Conservation (phyloP, 2,329 filamentous ascomycete genomes). For the Cadophora sp. region DNA sequence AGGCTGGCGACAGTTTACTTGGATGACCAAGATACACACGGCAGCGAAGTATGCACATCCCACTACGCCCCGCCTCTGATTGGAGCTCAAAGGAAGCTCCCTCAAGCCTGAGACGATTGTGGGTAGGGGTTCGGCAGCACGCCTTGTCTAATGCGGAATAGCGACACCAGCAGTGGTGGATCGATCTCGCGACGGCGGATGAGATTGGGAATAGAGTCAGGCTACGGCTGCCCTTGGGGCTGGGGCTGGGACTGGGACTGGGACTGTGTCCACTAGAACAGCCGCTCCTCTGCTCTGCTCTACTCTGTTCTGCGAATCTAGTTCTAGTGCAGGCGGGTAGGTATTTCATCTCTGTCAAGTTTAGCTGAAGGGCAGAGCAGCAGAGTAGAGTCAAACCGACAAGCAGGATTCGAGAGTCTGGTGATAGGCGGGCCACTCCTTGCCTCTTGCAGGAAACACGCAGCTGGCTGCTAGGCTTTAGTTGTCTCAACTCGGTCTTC, state of each 20-base stretch:
- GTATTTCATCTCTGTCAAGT: neutral
- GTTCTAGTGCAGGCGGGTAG: constrained; percentile 3
- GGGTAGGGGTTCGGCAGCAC: constrained; percentile 26
- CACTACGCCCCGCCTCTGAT: constrained; percentile 14
- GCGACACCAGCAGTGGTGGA: constrained; percentile 16
- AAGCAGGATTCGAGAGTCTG: neutral
- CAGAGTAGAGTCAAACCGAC: neutral
- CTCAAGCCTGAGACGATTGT: constrained; percentile 32
- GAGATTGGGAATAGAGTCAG: constrained; percentile 24
- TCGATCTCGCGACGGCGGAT: constrained; percentile 20
- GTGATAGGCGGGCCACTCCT: neutral
- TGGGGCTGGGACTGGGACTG: neutral
- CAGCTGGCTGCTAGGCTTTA: neutral
- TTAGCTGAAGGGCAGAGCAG: neutral
- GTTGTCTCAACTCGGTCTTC: neutral
- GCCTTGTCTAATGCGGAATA: constrained; percentile 32
- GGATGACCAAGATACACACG: constrained; percentile 32
- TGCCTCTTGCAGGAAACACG: neutral
- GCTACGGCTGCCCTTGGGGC: neutral
- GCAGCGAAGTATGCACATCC: constrained; percentile 23
- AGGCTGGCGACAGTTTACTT: constrained; percentile 13
- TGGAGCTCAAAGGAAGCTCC: constrained; percentile 19
- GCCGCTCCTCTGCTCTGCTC: neutral
- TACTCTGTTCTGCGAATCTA: neutral
- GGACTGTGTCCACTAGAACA: neutral